Conservation (phyloP, 2,329 filamentous ascomycete genomes). For the Penicillium sumatraense region DNA sequence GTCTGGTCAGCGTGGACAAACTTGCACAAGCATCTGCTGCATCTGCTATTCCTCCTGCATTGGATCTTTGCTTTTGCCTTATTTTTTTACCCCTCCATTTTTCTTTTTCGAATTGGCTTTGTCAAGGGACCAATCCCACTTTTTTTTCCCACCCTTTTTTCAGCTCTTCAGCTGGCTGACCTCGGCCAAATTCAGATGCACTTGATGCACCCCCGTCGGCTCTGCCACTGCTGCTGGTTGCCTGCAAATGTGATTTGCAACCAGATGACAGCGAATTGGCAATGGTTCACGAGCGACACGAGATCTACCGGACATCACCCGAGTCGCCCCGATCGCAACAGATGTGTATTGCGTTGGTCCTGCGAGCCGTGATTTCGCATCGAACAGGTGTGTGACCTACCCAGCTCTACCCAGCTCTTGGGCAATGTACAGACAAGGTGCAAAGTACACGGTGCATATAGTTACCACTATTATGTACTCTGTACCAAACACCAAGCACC, state of each 20-base stretch:
- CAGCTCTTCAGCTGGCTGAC: neutral
- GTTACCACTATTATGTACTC: too few species aligned
- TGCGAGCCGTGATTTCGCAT: slow-evolving; percentile 71
- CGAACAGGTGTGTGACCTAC: slow-evolving; percentile 65
- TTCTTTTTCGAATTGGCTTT: neutral
- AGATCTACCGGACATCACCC: slow-evolving; percentile 73
- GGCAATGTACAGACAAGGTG: too few species aligned
- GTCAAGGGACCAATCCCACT: too few species aligned
- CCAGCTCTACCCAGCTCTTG: neutral
- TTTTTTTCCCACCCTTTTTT: neutral
- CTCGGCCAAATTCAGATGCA: slow-evolving; percentile 60
- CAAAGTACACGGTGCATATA: too few species aligned
- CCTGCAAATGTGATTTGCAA: slow-evolving; percentile 86
- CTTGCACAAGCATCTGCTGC: neutral
- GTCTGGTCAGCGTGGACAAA: neutral
- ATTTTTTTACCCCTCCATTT: neutral
- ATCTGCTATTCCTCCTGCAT: too few species aligned
- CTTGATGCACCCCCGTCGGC: slow-evolving; percentile 65
- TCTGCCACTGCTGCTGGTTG: slow-evolving; percentile 79
- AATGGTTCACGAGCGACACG: slow-evolving; percentile 70
- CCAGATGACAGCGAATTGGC: slow-evolving; percentile 73
- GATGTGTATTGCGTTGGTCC: slow-evolving; percentile 74
- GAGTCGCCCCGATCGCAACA: slow-evolving; percentile 73
- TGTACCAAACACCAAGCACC: too few species aligned
- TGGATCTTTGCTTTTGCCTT: neutral